Conservation (phyloP, 306 rosid genomes). For the Ziziphus jujuba region DNA sequence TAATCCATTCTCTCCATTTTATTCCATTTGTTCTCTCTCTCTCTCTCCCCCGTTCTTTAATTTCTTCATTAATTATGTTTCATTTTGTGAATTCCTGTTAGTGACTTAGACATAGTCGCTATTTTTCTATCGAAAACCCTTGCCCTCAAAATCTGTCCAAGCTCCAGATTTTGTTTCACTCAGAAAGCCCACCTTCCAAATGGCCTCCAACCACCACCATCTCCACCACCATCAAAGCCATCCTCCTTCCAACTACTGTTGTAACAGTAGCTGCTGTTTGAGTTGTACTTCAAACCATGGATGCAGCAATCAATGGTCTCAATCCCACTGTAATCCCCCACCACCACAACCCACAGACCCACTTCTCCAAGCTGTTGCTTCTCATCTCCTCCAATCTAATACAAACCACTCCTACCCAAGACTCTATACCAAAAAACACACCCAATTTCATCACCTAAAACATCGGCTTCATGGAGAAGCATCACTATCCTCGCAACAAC, state of each 20-base stretch:
- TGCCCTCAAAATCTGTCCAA: neutral
- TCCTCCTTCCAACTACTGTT: slow-evolving; percentile 25
- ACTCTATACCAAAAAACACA: slow-evolving; percentile 22
- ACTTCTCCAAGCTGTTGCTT: slow-evolving; percentile 50
- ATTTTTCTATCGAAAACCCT: neutral
- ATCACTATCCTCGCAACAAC: neutral
- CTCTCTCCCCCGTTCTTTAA: no score
- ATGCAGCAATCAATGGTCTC: slow-evolving; percentile 31
- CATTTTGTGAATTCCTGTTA: no score
- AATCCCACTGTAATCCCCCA: slow-evolving; percentile 15
- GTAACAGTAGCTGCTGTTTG: slow-evolving; percentile 30
- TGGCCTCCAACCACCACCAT: slow-evolving; percentile 58
- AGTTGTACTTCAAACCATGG: slow-evolving; percentile 24
- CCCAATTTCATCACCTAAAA: slow-evolving; percentile 25
- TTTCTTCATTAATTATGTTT: no score
- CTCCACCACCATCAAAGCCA: slow-evolving; percentile 21
- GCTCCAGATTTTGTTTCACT: neutral
- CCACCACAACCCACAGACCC: slow-evolving; percentile 45
- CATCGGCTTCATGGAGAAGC: slow-evolving; percentile 9
- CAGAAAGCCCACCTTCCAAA: slow-evolving; percentile 13
- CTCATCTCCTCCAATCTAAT: slow-evolving; percentile 43
- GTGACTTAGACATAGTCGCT: no score
- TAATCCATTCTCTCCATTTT: no score
- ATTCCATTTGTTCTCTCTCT: no score
- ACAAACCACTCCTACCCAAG: slow-evolving; percentile 19